phyloP scores from a whole-genome alignment of 73 alveolate species.

The Tetrahymena thermophila region DNA sequence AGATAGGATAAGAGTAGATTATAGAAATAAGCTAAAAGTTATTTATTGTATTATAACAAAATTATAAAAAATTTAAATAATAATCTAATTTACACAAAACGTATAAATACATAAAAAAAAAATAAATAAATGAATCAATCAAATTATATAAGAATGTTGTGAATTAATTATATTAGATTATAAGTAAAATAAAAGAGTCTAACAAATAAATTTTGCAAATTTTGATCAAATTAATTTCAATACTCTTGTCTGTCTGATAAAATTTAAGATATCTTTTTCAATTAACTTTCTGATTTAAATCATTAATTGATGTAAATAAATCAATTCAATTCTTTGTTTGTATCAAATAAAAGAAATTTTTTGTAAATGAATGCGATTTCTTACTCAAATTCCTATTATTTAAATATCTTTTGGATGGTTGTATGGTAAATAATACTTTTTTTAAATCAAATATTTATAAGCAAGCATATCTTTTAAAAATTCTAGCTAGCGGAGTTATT shows the following conservation, averaged over 20 bases:
- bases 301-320: too few species aligned
- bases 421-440: not conserved
- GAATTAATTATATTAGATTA: not conserved
- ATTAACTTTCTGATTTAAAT: not conserved
- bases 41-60: not conserved
- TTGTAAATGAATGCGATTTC: not conserved
- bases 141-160: too few species aligned
- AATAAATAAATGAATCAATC: too few species aligned
- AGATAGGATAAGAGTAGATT: not conserved
- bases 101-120: too few species aligned
- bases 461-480: not conserved
- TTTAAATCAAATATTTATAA: not conserved
- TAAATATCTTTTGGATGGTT: not conserved
- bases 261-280: not conserved
- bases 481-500: not conserved
- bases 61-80: too few species aligned
- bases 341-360: not conserved
- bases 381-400: not conserved
- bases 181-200: not conserved
- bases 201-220: not conserved
- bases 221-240: not conserved
- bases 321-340: not conserved
- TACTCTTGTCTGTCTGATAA: not conserved
- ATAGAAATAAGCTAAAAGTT: not conserved
- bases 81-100: not conserved